Conservation (phyloP, 2,329 filamentous ascomycete genomes). For the Xylaria hypoxylon region DNA sequence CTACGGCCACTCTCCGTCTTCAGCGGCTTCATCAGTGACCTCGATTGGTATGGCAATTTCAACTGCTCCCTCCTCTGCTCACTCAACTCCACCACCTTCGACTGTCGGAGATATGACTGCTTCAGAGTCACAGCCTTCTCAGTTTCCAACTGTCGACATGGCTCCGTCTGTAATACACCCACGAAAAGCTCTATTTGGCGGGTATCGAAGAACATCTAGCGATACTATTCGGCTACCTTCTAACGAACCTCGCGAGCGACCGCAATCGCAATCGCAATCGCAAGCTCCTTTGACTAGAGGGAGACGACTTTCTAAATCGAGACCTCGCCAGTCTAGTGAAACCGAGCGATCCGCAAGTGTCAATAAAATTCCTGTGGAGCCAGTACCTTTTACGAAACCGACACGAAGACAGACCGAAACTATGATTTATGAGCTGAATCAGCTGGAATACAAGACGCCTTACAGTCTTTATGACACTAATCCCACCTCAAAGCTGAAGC, state of each 20-base stretch:
- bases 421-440: conserved; percentile 30
- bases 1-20: conserved; percentile 40
- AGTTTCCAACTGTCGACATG: neutral
- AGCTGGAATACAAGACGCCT: conserved; percentile 16
- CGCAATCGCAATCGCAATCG: conserved; percentile 17
- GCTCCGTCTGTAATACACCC: conserved; percentile 8
- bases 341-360: conserved; percentile 23
- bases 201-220: conserved; percentile 25
- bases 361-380: conserved; percentile 29
- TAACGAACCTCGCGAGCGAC: conserved; percentile 11
- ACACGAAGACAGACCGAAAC: conserved; percentile 24
- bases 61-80: conserved; percentile 40
- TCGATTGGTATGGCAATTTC: conserved; percentile 48
- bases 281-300: conserved; percentile 34
- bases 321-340: conserved; percentile 24
- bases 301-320: conserved; percentile 44
- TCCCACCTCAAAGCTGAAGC: conserved; percentile 18
- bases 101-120: conserved; percentile 25
- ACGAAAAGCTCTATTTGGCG: conserved; percentile 33
- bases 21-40: conserved; percentile 44
- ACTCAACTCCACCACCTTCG: conserved; percentile 36
- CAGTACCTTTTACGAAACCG: conserved; percentile 25
- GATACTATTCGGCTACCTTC: conserved; percentile 32
- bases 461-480: conserved; percentile 19
- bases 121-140: conserved; percentile 16